Base-by-base conservation (phyloP, 345 rosid species). In the Microcos paniculata region DNA sequence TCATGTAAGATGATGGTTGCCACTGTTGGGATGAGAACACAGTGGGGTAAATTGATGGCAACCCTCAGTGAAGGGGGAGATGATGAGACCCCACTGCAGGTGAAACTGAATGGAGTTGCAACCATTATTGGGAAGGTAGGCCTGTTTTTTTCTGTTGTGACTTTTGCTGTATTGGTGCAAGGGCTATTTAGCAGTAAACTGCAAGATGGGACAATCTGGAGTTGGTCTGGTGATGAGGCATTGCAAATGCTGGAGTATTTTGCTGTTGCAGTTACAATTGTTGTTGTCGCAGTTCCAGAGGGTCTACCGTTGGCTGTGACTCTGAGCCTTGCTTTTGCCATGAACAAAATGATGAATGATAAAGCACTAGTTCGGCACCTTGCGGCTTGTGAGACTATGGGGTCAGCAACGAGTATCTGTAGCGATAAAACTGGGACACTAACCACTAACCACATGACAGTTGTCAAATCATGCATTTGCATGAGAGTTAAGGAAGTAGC, bases 301-400 rank as follows among this genome's bases (percentile, higher is more conserved):
- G 98, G 98, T 63, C 85, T 94, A 62, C 98, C 98, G 11, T 87
- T 94, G 76, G 97, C 97, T 35, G 98, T 94, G 80, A 94, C 97
- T n/a, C 81, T 94, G 70, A 92, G 98, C 76, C 94, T 94, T 69
- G 98, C 98, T 31, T 94, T 94, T 75, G 97, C 98, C 18, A 92
- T 91, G 98, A 92, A 94, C 87, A 94, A 92, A 79, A 94, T 94
- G 98, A 94, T 92, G 98, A 94, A 92, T 52, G 98, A 91, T 69
- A 94, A 90, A 80, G 97, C 98, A 56, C 95, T 94, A 15, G 98
- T 94, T 19, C 82, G 98, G 4, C 97, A 94, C 77, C 84, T 94
- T 58, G 98, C 97, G 4, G 98, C 97, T 70, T 94, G 98, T 75
- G 97, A 92, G 84, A 92, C 98, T 3, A 94, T 94, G 98, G 98